These are phyloP conservation scores for Orychophragmus violaceus DNA, from an alignment of 345 rosid genomes.

Conservation along the genomic window DNA sequence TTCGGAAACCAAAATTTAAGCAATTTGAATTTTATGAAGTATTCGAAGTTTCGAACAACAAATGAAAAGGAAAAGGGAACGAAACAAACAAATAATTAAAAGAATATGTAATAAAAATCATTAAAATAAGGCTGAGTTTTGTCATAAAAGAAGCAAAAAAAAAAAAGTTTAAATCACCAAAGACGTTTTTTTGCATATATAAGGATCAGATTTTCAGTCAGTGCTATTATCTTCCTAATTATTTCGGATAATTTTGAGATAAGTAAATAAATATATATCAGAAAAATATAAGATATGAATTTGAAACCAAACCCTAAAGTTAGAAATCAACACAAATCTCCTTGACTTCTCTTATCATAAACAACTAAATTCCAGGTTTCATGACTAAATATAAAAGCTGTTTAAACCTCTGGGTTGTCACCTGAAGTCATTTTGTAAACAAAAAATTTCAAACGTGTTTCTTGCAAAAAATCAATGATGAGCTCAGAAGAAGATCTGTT, in stretches of 20 bases:
- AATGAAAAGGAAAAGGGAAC: too few species aligned
- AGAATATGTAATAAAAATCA: too few species aligned
- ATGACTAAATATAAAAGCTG: conserved; percentile 20
- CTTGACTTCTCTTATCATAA: conserved; percentile 9
- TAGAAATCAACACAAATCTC: conserved; percentile 12
- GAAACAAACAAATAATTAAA: too few species aligned
- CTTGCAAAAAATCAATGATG: conserved; percentile 8
- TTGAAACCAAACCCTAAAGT: conserved; percentile 17
- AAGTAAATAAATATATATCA: not conserved
- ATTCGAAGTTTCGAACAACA: too few species aligned
- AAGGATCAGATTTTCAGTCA: not conserved
- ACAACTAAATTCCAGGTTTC: conserved; percentile 10
- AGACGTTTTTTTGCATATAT: not conserved
- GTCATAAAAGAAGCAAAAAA: not conserved
- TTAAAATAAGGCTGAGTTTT: not conserved
- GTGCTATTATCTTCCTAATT: not conserved
- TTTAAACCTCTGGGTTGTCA: not conserved
- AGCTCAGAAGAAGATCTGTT: conserved; percentile 26
- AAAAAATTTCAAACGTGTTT: not conserved
- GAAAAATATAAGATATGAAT: not conserved
- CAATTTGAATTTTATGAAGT: too few species aligned
- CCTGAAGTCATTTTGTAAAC: not conserved
- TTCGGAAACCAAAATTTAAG: too few species aligned
- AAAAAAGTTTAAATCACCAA: too few species aligned
- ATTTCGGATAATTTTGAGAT: conserved; percentile 8